Conservation (phyloP, 345 rosid species). For the Populus nigra region DNA sequence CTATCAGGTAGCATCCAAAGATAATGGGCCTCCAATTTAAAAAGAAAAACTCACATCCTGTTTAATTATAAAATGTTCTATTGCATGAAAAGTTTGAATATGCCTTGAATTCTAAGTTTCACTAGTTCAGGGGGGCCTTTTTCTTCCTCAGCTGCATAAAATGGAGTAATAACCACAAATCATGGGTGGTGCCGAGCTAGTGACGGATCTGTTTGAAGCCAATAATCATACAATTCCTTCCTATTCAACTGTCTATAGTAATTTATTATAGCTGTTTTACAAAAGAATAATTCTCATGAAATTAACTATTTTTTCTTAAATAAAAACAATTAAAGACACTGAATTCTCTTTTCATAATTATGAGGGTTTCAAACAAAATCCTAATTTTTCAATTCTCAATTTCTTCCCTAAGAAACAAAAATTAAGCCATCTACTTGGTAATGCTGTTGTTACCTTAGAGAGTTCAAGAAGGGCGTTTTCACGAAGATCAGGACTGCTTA, state of each 20-base stretch:
- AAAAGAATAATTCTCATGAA: neutral
- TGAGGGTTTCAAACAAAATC: neutral
- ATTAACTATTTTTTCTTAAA: neutral
- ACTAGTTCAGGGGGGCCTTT: neutral
- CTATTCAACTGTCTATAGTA: neutral
- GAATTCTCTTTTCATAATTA: neutral
- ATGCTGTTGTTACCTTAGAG: constrained; percentile 49
- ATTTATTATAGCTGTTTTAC: neutral
- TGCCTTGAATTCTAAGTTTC: neutral
- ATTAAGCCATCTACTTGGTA: neutral
- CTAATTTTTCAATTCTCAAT: neutral
- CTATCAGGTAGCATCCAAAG: neutral
- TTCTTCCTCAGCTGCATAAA: neutral
- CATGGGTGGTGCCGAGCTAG: neutral
- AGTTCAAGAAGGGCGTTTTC: constrained; percentile 79
- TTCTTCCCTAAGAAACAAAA: neutral
- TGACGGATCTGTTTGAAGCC: neutral
- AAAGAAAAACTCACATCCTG: neutral
- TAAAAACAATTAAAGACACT: neutral
- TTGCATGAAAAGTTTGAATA: neutral
- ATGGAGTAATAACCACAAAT: neutral
- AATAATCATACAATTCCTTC: neutral
- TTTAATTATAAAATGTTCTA: neutral
- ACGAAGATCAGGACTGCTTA: constrained; percentile 88
- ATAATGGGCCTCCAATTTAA: neutral